Conservation (phyloP, 495 filamentous ascomycete species). For the Aspergillus heteromorphus region DNA sequence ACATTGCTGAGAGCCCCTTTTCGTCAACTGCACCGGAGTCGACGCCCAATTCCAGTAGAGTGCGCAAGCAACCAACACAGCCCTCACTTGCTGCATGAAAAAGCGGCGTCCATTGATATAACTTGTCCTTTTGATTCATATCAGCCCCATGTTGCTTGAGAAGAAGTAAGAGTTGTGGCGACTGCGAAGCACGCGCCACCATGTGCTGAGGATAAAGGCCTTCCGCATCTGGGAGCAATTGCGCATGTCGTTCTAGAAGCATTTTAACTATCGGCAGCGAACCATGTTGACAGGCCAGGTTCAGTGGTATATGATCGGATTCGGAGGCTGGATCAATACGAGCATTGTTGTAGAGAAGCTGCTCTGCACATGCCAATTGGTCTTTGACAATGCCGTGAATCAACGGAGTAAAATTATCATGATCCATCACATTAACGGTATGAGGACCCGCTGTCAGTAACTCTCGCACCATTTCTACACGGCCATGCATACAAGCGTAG, state of each 20-base stretch:
- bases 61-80: constrained; percentile 78
- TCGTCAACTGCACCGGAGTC: constrained; percentile 76
- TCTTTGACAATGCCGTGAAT: constrained; percentile 91
- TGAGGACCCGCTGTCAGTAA: constrained; percentile 55
- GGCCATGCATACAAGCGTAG: constrained; percentile 93
- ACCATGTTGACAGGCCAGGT: constrained; percentile 89
- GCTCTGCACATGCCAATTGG: constrained; percentile 69
- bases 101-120: constrained; percentile 95
- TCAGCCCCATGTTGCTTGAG: constrained; percentile 86
- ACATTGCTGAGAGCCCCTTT: constrained; percentile 89
- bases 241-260: constrained; percentile 70
- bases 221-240: constrained; percentile 85
- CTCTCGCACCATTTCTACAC: constrained; percentile 72
- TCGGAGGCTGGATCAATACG: constrained; percentile 76
- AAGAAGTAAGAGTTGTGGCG: constrained; percentile 68
- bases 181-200: constrained; percentile 83
- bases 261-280: constrained; percentile 76
- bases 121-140: constrained; percentile 84
- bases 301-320: constrained; percentile 88
- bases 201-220: constrained; percentile 97
- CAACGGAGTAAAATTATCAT: constrained; percentile 94
- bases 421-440: constrained; percentile 81
- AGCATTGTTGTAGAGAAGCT: constrained; percentile 65
- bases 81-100: constrained; percentile 97
- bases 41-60: constrained; percentile 69